Evolutionary conservation across 352 stramenopile species (phyloP).

Genomic region (Pythium dissotocum): DNA sequence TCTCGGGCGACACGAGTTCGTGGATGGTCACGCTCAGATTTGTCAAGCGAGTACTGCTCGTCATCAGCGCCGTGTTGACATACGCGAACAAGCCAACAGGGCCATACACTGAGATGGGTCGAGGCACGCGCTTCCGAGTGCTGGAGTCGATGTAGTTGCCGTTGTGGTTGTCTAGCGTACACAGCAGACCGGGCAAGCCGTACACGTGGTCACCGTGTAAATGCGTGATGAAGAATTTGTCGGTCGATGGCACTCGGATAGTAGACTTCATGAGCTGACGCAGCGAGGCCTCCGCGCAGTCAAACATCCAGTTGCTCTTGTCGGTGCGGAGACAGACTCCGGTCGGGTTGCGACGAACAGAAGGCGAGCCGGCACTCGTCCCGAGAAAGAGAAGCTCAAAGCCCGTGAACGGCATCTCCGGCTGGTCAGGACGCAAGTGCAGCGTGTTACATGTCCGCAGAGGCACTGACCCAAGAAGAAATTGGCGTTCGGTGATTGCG

Average conservation of each 20-base stretch:
- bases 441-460: conserved; percentile 62
- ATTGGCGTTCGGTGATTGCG: conserved; percentile 43
- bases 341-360: conserved; percentile 62
- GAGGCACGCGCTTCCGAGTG: conserved; percentile 46
- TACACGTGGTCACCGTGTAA: conserved; percentile 88
- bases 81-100: conserved; percentile 78
- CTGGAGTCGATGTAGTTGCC: conserved; percentile 52
- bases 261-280: conserved; percentile 81
- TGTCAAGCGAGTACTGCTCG: conserved; percentile 59
- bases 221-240: conserved; percentile 87
- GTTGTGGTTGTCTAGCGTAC: conserved; percentile 83
- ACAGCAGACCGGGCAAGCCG: conserved; percentile 78
- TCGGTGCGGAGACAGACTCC: conserved; percentile 59
- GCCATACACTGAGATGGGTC: conserved; percentile 75
- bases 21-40: conserved; percentile 78
- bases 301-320: conserved; percentile 87
- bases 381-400: conserved; percentile 86
- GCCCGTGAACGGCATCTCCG: conserved; percentile 66
- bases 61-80: conserved; percentile 70
- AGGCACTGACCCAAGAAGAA: conserved; percentile 47
- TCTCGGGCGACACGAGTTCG: conserved; percentile 61
- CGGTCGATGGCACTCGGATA: conserved; percentile 68
- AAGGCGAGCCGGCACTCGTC: conserved; percentile 77
- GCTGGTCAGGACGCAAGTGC: conserved; percentile 26
- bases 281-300: conserved; percentile 82